Conservation (phyloP, 306 rosid genomes). For the Cercis canadensis region DNA sequence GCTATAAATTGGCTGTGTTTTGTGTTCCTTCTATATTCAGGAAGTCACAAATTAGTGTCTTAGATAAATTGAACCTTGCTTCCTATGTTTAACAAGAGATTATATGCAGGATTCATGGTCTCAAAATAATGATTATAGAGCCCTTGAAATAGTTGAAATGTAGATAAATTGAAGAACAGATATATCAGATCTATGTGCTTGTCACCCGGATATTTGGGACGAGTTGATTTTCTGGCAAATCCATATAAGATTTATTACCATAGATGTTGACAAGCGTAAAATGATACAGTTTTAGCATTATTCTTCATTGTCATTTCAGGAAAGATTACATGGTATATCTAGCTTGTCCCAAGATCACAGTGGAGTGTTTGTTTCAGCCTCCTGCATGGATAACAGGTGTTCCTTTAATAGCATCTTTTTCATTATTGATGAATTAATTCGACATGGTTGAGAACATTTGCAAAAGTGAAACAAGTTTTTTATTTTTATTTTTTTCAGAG, state of each 20-base stretch:
- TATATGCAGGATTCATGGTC: slow-evolving; percentile 14
- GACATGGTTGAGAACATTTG: neutral
- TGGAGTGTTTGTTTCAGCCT: slow-evolving; percentile 83
- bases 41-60: slow-evolving; percentile 13
- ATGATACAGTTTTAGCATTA: slow-evolving; percentile 12
- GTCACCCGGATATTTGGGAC: neutral
- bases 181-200: slow-evolving; percentile 11
- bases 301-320: slow-evolving; percentile 56
- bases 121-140: neutral
- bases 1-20: slow-evolving; percentile 8
- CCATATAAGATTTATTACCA: neutral
- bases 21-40: slow-evolving; percentile 23
- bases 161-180: slow-evolving; percentile 17
- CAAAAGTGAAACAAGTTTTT: neutral
- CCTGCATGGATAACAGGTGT: slow-evolving; percentile 92
- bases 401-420: slow-evolving; percentile 7
- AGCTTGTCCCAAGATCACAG: slow-evolving; percentile 92
- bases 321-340: slow-evolving; percentile 85
- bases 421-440: slow-evolving; percentile 16
- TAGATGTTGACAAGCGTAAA: slow-evolving; percentile 20
- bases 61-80: slow-evolving; percentile 14
- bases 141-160: slow-evolving; percentile 7
- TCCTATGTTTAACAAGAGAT: neutral
- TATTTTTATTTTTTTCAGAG: slow-evolving; percentile 49
- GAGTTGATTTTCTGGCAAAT: slow-evolving; percentile 8